These are phyloP conservation scores for Metarhizium rileyi DNA, from an alignment of 2,329 filamentous ascomycete genomes.

Conservation along the genomic window DNA sequence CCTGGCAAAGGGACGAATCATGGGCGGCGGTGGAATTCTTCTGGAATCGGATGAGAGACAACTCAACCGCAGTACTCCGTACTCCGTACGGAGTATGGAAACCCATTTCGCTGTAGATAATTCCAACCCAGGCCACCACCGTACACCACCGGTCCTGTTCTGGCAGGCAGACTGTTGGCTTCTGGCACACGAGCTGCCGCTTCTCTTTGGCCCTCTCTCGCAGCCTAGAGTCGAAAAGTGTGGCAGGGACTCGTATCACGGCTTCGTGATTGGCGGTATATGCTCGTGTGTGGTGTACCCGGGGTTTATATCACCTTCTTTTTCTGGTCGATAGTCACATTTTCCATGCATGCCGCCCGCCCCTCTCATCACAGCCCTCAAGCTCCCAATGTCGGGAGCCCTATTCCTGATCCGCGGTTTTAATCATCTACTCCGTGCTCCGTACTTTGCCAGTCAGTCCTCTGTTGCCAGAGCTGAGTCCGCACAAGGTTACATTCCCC, in stretches of 20 bases:
- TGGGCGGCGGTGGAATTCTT: conserved; percentile 5
- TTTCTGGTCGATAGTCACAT: conserved; percentile 8
- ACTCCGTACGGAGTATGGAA: not conserved
- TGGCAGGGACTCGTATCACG: conserved; percentile 2
- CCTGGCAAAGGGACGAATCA: conserved; percentile 4
- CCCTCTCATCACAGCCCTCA: conserved; percentile 4
- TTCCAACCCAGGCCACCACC: too few relatives aligned
- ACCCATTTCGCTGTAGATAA: not conserved
- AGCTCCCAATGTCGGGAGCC: conserved; percentile 3
- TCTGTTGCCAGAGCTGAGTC: not conserved
- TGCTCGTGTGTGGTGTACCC: conserved; percentile 6
- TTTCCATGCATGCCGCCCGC: conserved; percentile 2
- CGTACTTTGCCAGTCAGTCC: not conserved
- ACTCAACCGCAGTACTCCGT: not conserved
- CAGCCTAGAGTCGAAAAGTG: conserved; percentile 2
- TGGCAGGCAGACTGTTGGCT: not conserved
- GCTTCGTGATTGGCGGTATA: conserved; percentile 7
- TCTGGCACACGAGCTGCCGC: not conserved
- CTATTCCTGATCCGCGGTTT: conserved; percentile 1
- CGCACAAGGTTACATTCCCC: conserved; percentile 5
- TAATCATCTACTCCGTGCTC: conserved; percentile 1
- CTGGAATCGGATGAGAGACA: conserved; percentile 5
- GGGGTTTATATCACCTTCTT: conserved; percentile 9
- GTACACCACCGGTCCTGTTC: too few relatives aligned
- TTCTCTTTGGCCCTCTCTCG: not conserved